phyloP scores from a whole-genome alignment of 2,329 filamentous ascomycete species.

The Cordyceps cateniannulata region DNA sequence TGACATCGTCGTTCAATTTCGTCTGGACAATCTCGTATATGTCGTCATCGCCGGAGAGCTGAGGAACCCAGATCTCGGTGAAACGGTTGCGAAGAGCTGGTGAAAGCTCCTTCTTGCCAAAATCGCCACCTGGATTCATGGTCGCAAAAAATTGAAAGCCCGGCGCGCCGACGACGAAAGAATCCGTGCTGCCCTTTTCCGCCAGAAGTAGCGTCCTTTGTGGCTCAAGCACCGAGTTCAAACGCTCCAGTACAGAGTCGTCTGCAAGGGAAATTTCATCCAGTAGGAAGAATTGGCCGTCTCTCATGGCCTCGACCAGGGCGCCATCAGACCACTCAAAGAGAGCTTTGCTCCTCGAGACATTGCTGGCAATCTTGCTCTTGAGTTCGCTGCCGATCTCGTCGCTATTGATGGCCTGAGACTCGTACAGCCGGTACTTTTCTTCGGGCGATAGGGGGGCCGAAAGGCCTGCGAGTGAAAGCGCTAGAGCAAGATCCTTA shows the following conservation, averaged over 20 bases:
- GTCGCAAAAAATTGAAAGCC: constrained; percentile 96
- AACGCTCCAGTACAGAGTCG: constrained; percentile 89
- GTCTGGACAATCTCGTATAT: constrained; percentile 77
- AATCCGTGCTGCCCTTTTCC: constrained; percentile 84
- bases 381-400: constrained; percentile 43
- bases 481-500: constrained; percentile 48
- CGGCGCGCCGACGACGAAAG: constrained; percentile 65
- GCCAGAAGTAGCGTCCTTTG: constrained; percentile 80
- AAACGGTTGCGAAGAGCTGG: constrained; percentile 93
- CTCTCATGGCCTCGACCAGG: constrained; percentile 87
- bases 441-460: constrained; percentile 41
- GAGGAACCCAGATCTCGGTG: constrained; percentile 97
- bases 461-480: constrained; percentile 36
- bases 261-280: constrained; percentile 98
- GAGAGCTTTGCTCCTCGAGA: constrained; percentile 67
- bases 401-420: constrained; percentile 35
- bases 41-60: constrained; percentile 77
- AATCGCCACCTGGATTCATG: constrained; percentile 98
- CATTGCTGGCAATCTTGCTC: constrained; percentile 39
- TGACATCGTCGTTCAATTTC: constrained; percentile 57
- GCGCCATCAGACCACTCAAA: constrained; percentile 97
- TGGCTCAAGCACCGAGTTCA: constrained; percentile 94
- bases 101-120: constrained; percentile 95
- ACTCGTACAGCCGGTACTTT: constrained; percentile 51
- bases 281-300: constrained; percentile 83